These are phyloP conservation scores for Emericellopsis cladophorae DNA, from an alignment of 2,329 filamentous ascomycete genomes.

Conservation along the genomic window DNA sequence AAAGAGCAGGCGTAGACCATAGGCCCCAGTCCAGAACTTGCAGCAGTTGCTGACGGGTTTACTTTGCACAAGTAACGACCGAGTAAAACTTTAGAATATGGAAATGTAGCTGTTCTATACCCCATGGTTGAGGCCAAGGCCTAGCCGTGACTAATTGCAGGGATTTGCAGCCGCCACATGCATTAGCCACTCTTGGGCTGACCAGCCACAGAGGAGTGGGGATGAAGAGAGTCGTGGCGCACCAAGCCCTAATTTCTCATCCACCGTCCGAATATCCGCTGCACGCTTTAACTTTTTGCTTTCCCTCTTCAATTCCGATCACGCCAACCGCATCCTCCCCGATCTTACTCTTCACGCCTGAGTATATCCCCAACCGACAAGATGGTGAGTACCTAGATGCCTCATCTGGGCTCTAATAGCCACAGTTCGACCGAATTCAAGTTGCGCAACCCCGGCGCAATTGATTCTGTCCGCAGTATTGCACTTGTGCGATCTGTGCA, in stretches of 20 bases:
- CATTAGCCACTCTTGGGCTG: not conserved
- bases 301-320: slow-evolving; percentile 12
- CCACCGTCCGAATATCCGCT: slow-evolving; percentile 15
- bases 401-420: slow-evolving; percentile 22
- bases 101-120: too few species aligned
- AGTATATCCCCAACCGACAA: slow-evolving; percentile 24
- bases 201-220: slow-evolving; percentile 5
- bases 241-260: slow-evolving; percentile 24
- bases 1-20: too few species aligned
- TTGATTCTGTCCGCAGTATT: slow-evolving; percentile 16
- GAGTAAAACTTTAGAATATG: too few species aligned
- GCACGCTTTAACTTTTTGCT: slow-evolving; percentile 10
- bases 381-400: slow-evolving; percentile 25
- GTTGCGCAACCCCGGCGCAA: slow-evolving; percentile 14
- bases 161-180: not conserved
- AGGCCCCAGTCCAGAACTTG: too few species aligned
- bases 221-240: slow-evolving; percentile 8
- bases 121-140: too few species aligned
- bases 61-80: too few species aligned
- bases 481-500: slow-evolving; percentile 16
- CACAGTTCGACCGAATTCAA: slow-evolving; percentile 21
- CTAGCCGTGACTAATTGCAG: not conserved
- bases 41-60: too few species aligned
- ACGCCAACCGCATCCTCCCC: slow-evolving; percentile 12
- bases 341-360: slow-evolving; percentile 12